Base-by-base conservation (phyloP, 441 rosid species). In the Pelargonium australe region DNA sequence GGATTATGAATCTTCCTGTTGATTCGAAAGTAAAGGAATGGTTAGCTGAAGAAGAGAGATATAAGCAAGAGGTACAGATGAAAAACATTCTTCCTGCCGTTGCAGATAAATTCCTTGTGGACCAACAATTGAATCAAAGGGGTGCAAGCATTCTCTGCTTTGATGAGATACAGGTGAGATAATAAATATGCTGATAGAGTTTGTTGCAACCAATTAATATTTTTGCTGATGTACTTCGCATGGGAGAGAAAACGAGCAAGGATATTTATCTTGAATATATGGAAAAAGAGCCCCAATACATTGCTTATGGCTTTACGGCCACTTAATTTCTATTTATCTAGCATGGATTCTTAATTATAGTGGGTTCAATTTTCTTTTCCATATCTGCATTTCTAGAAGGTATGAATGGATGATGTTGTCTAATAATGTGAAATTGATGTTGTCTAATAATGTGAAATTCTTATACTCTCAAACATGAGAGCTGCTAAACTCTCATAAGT, bases 111-210 rank as follows among this genome's bases (percentile, higher is more conserved):
- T 86, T 93, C 79, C 95, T 91, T 57, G 73, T 85, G 64, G 90
- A 88, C 76, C 81, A 76, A 44, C 81, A 84, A 71, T 80, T 81
- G 72, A 80, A 74, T 77, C 75, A 80, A 75, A 81, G 76, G 69
- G 98, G 98, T 73, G 96, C 96, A 12, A 89, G 90, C 70, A 64
- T 91, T 76, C 96, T 89, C 78, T 91, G 98, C 80, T 93, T 93
- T 64, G 97, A 91, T 83, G 96, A 91, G 84, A 89, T 93, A 79
- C 98, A 93, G 92, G 97, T 91, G 79, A 28, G 55, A 41, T 75
- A 62, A 62, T 19, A 55, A 53, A 14, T 49, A 16, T 62, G 25
- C 16, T 69, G 61, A 67, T 44, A 64, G 25, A 65, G 16, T 55
- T 25, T 7, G 1, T 61, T 44, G 13, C 17, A 17, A 44, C 65